Evolutionary conservation across 148 eudicot genomes (phyloP).

Genomic region (Polygonum aviculare): DNA sequence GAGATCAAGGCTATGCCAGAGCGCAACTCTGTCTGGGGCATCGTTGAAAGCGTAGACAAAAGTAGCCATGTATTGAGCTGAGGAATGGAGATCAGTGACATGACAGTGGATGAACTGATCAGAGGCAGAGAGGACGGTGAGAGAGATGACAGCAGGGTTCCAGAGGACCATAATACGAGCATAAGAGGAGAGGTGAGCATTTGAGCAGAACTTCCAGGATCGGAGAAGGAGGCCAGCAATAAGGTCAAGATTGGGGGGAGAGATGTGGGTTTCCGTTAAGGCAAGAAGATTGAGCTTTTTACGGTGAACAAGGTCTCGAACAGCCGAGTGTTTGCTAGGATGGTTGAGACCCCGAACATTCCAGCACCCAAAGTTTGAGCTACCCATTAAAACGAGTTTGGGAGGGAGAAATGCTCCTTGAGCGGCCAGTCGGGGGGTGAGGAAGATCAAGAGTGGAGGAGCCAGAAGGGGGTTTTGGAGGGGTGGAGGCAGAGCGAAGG

Average conservation of each 20-base stretch:
- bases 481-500: no score
- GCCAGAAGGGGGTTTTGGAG: no score
- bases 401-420: neutral
- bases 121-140: neutral
- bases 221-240: neutral
- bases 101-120: neutral
- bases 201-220: neutral
- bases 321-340: neutral
- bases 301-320: neutral
- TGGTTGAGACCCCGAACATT: neutral
- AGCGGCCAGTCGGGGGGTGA: neutral
- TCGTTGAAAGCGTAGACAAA: neutral
- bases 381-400: neutral
- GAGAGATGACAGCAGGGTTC: neutral
- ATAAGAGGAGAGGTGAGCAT: no score
- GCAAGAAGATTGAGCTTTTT: neutral
- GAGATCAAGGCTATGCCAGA: neutral
- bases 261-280: neutral
- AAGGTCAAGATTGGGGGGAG: neutral
- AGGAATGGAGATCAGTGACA: neutral
- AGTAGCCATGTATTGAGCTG: neutral
- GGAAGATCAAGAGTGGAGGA: neutral
- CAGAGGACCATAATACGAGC: neutral
- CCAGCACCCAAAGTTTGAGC: neutral
- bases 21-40: neutral